phyloP scores from a whole-genome alignment of 2,329 filamentous ascomycete genomes.

The Phyllachora maydis region DNA sequence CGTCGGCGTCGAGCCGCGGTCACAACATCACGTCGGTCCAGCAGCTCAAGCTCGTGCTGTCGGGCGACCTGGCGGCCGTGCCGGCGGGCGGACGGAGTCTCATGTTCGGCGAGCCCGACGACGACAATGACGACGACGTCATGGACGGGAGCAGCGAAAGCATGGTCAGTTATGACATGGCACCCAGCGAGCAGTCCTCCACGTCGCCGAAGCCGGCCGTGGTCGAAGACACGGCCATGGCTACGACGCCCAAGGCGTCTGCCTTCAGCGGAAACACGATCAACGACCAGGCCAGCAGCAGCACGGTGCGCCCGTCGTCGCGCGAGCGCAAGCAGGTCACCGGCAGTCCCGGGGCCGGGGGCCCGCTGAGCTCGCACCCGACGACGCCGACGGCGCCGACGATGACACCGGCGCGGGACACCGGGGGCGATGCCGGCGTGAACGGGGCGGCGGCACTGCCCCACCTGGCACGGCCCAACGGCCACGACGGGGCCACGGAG shows the following conservation, averaged over 20 bases:
- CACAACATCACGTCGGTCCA: constrained; percentile 37
- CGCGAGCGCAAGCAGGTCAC: constrained; percentile 13
- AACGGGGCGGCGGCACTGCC: too few relatives aligned
- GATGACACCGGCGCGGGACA: too few relatives aligned
- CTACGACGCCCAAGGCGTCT: too few relatives aligned
- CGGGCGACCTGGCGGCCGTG: constrained; percentile 21
- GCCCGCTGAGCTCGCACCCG: constrained; percentile 22
- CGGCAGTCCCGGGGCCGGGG: too few relatives aligned
- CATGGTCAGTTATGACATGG: constrained; percentile 49
- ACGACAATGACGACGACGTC: too few relatives aligned
- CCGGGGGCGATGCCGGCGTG: too few relatives aligned
- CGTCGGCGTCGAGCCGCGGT: constrained; percentile 14
- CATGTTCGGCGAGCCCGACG: constrained; percentile 19
- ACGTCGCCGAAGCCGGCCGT: constrained; percentile 23
- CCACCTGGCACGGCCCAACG: too few relatives aligned
- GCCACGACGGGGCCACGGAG: constrained; percentile 11
- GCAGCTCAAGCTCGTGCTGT: constrained; percentile 40
- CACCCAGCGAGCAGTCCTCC: constrained; percentile 45
- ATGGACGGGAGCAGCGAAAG: constrained; percentile 47
- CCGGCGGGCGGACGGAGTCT: too few relatives aligned
- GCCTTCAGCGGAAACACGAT: background rate
- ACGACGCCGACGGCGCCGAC: constrained; percentile 10
- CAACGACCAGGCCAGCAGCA: constrained; percentile 2
- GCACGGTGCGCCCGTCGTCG: constrained; percentile 12
- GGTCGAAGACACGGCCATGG: constrained; percentile 4